Evolutionary conservation across 2,329 filamentous ascomycete species (phyloP), one percentile per base, ranked within the genome.

Genomic region (Trichophyton schoenleinii): DNA sequence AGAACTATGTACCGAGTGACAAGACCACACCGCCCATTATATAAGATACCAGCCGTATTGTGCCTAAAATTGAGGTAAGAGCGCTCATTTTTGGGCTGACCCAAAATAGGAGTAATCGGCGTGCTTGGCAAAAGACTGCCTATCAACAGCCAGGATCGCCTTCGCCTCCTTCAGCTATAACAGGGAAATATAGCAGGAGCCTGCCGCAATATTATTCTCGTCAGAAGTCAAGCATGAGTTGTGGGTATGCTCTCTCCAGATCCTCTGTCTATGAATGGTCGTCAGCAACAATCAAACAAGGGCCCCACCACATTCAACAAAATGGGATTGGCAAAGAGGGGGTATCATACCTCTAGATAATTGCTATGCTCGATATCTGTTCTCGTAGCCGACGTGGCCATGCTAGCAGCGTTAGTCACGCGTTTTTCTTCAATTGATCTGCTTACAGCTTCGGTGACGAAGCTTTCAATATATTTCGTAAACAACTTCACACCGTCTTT

Each of bases 391-490:
- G 28, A 15, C 20, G 20, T 28, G 3, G 22, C 46, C 48, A 60
- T 59, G 68, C 64, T 63, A 71, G 63, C 61, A 69, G 65, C 59
- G 68, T 60, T 70, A 68, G 68, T 71, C 38, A 79, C 74, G 46
- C 72, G 78, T 70, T 87, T 86, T 77, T 89, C 87, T 62, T 85
- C 84, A 8, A 85, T 83, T 44, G 89, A 86, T 69, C 92, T 77
- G 15, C 90, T 89, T 70, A 97, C 85, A 0, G 90, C 89, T 76
- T 97, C 92, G 64, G 88, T 81, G 60, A 96, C 87, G 75, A 96
- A 97, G 0, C 92, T 83, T 73, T 96, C 90, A 73, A 96, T 81
- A 71, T 97, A 97, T 75, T 87, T 90, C 13, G 85, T 87, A 62
- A 91, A 82, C 0, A 91, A 83, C 5, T 78, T 80, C 71, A 91